A percentile compares a stretch with the other conserved stretches of the same genome.
Conservation (phyloP, 1,139 yeast species). For the Saccharomyces hybrid region DNA sequence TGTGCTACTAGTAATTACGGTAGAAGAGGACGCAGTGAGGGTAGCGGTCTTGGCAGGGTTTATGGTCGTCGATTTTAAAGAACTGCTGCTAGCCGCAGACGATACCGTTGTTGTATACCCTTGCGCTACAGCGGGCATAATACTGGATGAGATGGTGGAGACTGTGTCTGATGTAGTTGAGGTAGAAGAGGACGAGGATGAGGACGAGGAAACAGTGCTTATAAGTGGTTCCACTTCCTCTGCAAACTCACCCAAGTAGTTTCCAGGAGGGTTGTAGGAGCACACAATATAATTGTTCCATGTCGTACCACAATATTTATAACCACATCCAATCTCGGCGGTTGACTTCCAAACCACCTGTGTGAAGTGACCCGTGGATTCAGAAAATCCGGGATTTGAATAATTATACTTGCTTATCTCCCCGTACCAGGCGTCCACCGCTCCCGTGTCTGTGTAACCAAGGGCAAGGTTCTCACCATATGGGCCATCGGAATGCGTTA, state of each 20-base stretch:
- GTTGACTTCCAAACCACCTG: conserved; percentile 77
- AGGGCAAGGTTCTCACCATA: conserved; percentile 86
- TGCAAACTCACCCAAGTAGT: conserved; percentile 39
- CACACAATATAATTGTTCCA: conserved; percentile 55
- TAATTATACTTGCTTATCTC: conserved; percentile 59
- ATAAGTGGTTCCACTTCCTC: conserved; percentile 28
- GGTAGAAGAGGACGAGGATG: background rate
- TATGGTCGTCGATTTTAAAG: background rate
- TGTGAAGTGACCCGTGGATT: conserved; percentile 65
- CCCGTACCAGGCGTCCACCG: conserved; percentile 78
- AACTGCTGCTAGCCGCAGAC: background rate
- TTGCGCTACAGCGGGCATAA: background rate
- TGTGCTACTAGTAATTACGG: background rate
- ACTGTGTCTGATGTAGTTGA: background rate
- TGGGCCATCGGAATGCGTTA: conserved; percentile 69
- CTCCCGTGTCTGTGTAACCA: conserved; percentile 54
- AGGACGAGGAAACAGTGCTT: background rate
- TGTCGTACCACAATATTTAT: conserved; percentile 38
- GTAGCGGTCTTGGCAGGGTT: background rate
- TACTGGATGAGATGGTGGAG: background rate
- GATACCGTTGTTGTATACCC: background rate
- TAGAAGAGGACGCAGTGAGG: background rate
- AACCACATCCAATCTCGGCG: conserved; percentile 69
- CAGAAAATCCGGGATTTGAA: conserved; percentile 37
- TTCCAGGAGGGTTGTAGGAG: conserved; percentile 57